A percentile compares a stretch with the other conserved stretches of the same genome.
Conservation (phyloP, 176 grass and related monocot species). For the Zoysia japonica region DNA sequence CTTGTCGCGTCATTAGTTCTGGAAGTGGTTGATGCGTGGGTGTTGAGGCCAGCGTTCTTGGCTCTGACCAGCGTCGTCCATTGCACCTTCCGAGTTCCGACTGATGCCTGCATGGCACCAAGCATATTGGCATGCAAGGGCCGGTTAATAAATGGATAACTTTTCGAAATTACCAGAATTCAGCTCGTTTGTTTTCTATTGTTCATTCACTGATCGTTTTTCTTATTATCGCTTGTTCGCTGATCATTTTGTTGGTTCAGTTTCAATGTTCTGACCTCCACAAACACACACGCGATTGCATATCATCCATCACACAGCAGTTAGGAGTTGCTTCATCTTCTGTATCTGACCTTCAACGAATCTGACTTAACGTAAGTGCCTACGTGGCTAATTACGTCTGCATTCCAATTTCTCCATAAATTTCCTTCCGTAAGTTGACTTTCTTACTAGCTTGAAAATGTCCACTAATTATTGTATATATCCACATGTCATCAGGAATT, state of each 20-base stretch:
- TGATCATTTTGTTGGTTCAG: too few relatives aligned
- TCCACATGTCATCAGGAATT: neutral
- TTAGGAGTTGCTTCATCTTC: neutral
- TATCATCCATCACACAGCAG: too few relatives aligned
- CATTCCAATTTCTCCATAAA: neutral
- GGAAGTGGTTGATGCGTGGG: neutral
- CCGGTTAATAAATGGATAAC: too few relatives aligned
- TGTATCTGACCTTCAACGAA: neutral
- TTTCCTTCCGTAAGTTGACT: slow-evolving; percentile 5
- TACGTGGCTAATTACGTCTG: neutral
- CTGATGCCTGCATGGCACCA: neutral
- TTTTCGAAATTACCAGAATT: too few relatives aligned
- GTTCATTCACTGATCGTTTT: too few relatives aligned
- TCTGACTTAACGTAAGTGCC: neutral
- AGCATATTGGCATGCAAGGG: too few relatives aligned
- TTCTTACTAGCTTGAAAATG: neutral
- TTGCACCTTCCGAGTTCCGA: slow-evolving; percentile 1
- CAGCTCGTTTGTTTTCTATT: too few relatives aligned
- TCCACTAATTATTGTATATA: neutral
- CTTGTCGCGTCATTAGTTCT: neutral
- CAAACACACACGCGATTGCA: too few relatives aligned
- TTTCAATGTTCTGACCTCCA: too few relatives aligned
- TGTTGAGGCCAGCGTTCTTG: slow-evolving; percentile 3
- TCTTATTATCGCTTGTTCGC: too few relatives aligned
- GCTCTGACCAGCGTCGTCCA: slow-evolving; percentile 5